phyloP scores from a whole-genome alignment of 2,329 filamentous ascomycete genomes.

The Podosphaera fusca region DNA sequence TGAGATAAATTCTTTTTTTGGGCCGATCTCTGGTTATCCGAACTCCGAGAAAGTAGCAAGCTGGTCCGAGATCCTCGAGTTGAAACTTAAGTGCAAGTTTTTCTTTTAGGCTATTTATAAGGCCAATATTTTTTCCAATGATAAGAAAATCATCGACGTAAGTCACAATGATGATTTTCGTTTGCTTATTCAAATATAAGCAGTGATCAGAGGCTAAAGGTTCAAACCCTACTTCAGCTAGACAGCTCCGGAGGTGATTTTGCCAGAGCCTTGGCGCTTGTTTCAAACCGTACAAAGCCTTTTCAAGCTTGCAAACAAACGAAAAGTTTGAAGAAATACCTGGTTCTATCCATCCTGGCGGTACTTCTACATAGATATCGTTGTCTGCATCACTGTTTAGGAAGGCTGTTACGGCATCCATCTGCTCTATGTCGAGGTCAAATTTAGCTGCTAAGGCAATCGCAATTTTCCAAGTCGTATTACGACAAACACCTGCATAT shows the following conservation, averaged over 20 bases:
- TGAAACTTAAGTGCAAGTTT: too few species aligned
- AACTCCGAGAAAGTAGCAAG: too few species aligned
- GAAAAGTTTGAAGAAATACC: background rate
- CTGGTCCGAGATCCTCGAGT: too few species aligned
- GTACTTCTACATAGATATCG: background rate
- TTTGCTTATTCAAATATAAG: conserved; percentile 1
- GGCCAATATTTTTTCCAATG: too few species aligned
- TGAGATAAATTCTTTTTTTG: too few species aligned
- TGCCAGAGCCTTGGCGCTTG: conserved; percentile 1
- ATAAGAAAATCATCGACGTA: too few species aligned
- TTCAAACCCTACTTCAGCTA: background rate
- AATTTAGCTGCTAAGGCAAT: background rate
- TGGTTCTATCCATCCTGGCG: background rate
- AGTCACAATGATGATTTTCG: background rate
- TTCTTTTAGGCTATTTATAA: too few species aligned
- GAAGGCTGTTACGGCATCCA: conserved; percentile 1
- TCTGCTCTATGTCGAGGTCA: background rate
- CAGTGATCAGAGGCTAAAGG: background rate
- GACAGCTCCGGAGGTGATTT: background rate
- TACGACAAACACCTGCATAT: too few species aligned
- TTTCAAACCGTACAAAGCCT: conserved; percentile 1
- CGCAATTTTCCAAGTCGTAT: background rate
- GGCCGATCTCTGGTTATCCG: too few species aligned
- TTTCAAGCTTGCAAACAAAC: background rate
- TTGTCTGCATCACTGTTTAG: conserved; percentile 1